phyloP scores from a whole-genome alignment of 805 yeast genomes.

The Ogataea parapolymorpha region DNA sequence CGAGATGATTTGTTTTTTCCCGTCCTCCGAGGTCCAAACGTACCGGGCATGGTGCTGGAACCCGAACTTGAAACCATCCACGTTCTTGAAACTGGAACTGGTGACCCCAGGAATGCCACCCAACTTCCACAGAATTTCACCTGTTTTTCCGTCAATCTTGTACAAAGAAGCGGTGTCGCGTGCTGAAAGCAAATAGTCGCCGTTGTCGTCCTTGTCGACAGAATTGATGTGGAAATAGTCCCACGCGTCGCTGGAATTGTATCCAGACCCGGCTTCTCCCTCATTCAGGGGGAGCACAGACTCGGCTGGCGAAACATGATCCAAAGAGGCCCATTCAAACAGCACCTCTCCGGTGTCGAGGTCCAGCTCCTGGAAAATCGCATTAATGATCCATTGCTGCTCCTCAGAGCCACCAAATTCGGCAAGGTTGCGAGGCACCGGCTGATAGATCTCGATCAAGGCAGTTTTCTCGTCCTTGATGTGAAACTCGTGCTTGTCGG shows the following conservation, averaged over 20 bases:
- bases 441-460: conserved; percentile 34
- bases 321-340: conserved; percentile 36
- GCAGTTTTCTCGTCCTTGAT: conserved; percentile 32
- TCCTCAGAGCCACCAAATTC: conserved; percentile 25
- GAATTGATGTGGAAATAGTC: conserved; percentile 40
- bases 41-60: conserved; percentile 39
- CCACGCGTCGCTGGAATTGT: conserved; percentile 36
- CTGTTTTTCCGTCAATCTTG: conserved; percentile 36
- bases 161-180: conserved; percentile 35
- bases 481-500: conserved; percentile 38
- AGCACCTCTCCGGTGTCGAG: conserved; percentile 34
- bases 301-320: conserved; percentile 34
- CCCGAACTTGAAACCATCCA: conserved; percentile 30
- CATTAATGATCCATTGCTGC: conserved; percentile 37
- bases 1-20: conserved; percentile 31
- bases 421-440: conserved; percentile 31
- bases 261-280: conserved; percentile 36
- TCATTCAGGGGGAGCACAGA: conserved; percentile 32
- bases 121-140: conserved; percentile 35
- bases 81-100: conserved; percentile 10
- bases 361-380: conserved; percentile 36
- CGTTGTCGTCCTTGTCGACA: conserved; percentile 35
- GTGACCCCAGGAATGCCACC: conserved; percentile 27
- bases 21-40: conserved; percentile 25
- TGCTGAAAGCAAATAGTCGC: conserved; percentile 36